Evolutionary conservation across 441 rosid species (phyloP).

Genomic region (Jatropha podagrica): DNA sequence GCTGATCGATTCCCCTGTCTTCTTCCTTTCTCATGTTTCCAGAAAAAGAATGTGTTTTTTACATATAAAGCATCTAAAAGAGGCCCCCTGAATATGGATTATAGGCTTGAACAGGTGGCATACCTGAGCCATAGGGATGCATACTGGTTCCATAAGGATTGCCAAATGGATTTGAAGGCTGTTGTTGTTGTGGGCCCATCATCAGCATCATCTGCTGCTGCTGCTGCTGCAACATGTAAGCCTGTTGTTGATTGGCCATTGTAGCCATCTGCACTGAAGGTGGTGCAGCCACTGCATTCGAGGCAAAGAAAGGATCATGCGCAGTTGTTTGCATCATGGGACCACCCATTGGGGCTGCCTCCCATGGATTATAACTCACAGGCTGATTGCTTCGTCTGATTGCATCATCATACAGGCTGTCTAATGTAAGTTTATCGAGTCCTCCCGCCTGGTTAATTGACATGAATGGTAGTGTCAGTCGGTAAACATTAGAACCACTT

Average conservation of each 20-base stretch:
- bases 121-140: constrained; percentile 59
- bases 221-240: constrained; percentile 59
- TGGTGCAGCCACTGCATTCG: constrained; percentile 62
- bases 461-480: constrained; percentile 15
- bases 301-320: constrained; percentile 67
- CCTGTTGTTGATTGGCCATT: constrained; percentile 80
- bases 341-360: constrained; percentile 47
- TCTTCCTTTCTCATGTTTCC: constrained; percentile 12
- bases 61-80: constrained; percentile 31
- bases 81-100: constrained; percentile 63
- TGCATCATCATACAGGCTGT: constrained; percentile 97
- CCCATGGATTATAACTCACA: constrained; percentile 89
- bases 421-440: constrained; percentile 83
- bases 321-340: constrained; percentile 52
- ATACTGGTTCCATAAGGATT: constrained; percentile 53
- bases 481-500: not conserved
- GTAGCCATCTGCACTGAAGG: constrained; percentile 73
- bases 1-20: not conserved
- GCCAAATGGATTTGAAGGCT: constrained; percentile 56
- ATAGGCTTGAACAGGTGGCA: constrained; percentile 63
- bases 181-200: constrained; percentile 52
- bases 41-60: constrained; percentile 22
- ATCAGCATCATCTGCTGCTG: constrained; percentile 54
- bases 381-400: constrained; percentile 74
- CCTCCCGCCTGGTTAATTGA: constrained; percentile 74